Percentiles rank a stretch among this genome's conserved stretches.
phyloP scores from a whole-genome alignment of 352 stramenopile species.

The Globisporangium cylindrosporum region DNA sequence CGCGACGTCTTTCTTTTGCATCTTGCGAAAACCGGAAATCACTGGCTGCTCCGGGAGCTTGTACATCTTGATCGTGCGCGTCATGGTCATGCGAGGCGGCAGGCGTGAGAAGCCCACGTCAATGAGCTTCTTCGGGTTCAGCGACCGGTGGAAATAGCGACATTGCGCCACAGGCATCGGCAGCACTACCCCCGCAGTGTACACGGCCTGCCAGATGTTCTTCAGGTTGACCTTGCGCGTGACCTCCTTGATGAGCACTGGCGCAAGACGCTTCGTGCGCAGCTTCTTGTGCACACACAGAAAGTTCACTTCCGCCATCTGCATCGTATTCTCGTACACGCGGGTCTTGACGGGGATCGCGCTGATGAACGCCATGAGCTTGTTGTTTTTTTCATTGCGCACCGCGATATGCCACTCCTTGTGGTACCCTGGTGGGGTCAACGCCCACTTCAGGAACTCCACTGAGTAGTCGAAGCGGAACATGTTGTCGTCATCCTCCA shows the following conservation, averaged over 20 bases:
- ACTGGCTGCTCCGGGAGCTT: slow-evolving; percentile 63
- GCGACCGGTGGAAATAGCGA: slow-evolving; percentile 96
- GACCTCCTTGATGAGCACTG: slow-evolving; percentile 99
- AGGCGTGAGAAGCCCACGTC: slow-evolving; percentile 97
- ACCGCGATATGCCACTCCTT: slow-evolving; percentile 96
- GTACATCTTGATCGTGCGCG: slow-evolving; percentile 89
- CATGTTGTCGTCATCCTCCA: slow-evolving; percentile 98
- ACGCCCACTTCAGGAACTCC: slow-evolving; percentile 86
- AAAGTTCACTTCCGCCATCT: slow-evolving; percentile 98
- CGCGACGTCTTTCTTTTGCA: slow-evolving; percentile 55
- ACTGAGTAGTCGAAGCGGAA: slow-evolving; percentile 94
- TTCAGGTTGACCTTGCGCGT: slow-evolving; percentile 96
- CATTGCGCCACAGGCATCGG: slow-evolving; percentile 93
- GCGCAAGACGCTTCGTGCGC: slow-evolving; percentile 93
- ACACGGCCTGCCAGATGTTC: slow-evolving; percentile 95
- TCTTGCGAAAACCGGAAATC: slow-evolving; percentile 44
- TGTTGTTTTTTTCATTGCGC: slow-evolving; percentile 83
- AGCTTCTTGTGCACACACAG: slow-evolving; percentile 99
- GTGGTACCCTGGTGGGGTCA: slow-evolving; percentile 94
- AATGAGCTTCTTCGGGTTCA: slow-evolving; percentile 99
- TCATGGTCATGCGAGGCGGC: slow-evolving; percentile 93
- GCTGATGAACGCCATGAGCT: slow-evolving; percentile 98
- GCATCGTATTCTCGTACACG: slow-evolving; percentile 57
- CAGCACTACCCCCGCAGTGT: slow-evolving; percentile 97
- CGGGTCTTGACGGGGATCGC: slow-evolving; percentile 89